Evolutionary conservation across 169 alveolate genomes (phyloP).

Genomic region (Eimeria necatrix): DNA sequence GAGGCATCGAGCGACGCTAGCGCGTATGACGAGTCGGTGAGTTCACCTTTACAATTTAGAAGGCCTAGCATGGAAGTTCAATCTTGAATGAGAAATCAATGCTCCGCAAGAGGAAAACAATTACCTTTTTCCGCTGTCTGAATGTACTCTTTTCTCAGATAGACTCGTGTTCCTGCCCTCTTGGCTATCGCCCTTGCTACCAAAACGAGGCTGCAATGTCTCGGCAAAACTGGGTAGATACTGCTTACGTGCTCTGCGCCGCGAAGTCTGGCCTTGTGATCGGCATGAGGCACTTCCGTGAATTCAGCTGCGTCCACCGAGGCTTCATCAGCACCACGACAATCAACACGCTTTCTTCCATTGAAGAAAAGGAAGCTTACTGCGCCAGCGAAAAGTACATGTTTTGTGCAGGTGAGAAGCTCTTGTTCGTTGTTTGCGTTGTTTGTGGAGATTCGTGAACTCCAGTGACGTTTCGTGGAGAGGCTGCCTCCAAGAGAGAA

Average conservation of each 20-base stretch:
- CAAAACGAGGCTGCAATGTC: background rate
- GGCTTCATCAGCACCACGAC: background rate
- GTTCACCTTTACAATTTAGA: background rate
- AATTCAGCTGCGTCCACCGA: constrained; percentile 28
- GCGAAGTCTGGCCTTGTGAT: background rate
- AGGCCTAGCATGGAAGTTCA: background rate
- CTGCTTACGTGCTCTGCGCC: constrained; percentile 10
- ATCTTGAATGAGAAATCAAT: background rate
- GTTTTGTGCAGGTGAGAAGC: constrained; percentile 42
- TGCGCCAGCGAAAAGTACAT: constrained; percentile 16
- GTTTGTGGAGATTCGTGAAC: too few relatives aligned
- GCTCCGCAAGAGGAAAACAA: background rate
- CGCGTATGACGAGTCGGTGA: background rate
- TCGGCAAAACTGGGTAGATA: background rate
- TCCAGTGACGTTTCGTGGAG: too few relatives aligned
- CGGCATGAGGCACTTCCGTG: background rate
- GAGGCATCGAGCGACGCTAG: background rate
- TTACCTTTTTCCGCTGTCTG: background rate
- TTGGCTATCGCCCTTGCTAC: constrained; percentile 39
- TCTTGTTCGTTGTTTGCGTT: background rate
- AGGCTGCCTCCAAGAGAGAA: too few relatives aligned
- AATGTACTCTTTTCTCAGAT: background rate
- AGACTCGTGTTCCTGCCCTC: constrained; percentile 42
- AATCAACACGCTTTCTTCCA: background rate
- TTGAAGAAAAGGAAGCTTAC: background rate